Conservation (phyloP, 1,284 basidiomycete species). For the Cryptococcus sp. region DNA sequence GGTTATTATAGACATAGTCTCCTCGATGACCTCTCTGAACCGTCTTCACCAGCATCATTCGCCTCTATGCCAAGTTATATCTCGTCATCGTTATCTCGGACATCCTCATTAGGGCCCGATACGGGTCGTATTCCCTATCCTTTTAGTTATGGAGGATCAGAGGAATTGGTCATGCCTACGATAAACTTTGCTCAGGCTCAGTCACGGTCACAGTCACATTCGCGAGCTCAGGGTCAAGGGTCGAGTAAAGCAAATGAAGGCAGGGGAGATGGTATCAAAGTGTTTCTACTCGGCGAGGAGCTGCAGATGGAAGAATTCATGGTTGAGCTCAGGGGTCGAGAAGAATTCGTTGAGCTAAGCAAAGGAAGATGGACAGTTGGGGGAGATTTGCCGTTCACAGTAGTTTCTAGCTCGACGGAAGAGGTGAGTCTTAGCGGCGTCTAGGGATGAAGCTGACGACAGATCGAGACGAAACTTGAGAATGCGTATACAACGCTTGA, state of each 20-base stretch:
- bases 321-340: neutral
- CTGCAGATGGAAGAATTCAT: neutral
- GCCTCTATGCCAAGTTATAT: neutral
- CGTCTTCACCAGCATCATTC: neutral
- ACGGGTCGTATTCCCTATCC: too few relatives aligned
- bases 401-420: neutral
- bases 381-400: neutral
- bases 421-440: neutral
- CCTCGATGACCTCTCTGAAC: neutral
- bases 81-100: neutral
- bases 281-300: neutral
- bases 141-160: conserved; percentile 64
- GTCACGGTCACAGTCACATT: too few relatives aligned
- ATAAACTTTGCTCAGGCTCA: neutral
- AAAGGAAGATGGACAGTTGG: neutral
- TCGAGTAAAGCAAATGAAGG: neutral
- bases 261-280: neutral
- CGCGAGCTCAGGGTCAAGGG: neutral
- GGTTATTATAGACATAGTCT: too few relatives aligned
- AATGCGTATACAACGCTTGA: conserved; percentile 25
- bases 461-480: conserved; percentile 13
- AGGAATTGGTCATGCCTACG: neutral
- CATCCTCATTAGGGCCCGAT: neutral
- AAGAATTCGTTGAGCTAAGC: neutral
- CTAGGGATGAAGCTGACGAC: neutral